Evolutionary conservation across 106 monocot species (phyloP).

Genomic region (Hemerocallis citrina): DNA sequence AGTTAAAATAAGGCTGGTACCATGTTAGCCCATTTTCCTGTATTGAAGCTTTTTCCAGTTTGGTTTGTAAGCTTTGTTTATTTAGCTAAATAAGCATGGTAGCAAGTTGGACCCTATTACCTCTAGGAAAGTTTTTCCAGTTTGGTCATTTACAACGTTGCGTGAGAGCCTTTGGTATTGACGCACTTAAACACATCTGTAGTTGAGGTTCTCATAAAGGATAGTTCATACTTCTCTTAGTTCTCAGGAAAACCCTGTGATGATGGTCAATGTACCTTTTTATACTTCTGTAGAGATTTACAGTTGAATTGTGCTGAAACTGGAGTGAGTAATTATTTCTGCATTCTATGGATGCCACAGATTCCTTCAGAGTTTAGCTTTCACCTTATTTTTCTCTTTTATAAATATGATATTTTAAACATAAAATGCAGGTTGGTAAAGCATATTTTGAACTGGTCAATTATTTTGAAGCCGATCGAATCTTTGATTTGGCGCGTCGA

Average conservation of each 20-base stretch:
- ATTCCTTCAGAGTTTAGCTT: background rate
- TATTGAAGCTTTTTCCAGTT: no score
- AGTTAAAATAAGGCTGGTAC: no score
- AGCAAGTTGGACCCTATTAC: no score
- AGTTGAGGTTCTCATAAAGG: no score
- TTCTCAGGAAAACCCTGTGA: background rate
- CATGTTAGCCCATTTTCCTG: no score
- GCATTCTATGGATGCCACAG: background rate
- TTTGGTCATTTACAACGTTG: no score
- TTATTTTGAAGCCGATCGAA: constrained; percentile 83
- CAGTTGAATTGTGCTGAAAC: background rate
- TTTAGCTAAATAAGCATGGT: no score
- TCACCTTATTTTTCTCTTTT: background rate
- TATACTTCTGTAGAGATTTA: background rate
- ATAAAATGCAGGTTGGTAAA: constrained; percentile 77
- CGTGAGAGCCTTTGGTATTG: no score
- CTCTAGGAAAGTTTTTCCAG: no score
- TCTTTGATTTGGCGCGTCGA: constrained; percentile 73
- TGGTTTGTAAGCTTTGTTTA: background rate
- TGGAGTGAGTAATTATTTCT: background rate
- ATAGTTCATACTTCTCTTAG: background rate
- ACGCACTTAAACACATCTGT: no score
- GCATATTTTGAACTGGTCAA: constrained; percentile 86
- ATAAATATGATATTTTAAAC: background rate
- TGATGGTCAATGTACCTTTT: background rate